A percentile compares a stretch with the other conserved stretches of the same genome.
Evolutionary conservation across 2,329 filamentous ascomycete genomes (phyloP).

Genomic region (Botryotinia calthae): DNA sequence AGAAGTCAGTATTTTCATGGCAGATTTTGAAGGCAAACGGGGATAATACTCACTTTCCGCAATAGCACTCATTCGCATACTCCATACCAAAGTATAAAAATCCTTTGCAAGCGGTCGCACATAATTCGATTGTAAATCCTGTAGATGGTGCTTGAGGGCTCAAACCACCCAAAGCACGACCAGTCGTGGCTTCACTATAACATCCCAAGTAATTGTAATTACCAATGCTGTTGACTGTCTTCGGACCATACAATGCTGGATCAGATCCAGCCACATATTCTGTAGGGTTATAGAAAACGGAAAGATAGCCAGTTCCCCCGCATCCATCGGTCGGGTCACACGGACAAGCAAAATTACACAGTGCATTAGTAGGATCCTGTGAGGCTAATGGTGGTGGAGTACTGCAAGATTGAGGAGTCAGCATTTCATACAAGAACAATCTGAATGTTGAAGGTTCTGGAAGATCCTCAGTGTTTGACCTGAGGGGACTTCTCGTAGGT

Average conservation of each 20-base stretch:
- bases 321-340: slow-evolving; percentile 22
- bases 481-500: neutral
- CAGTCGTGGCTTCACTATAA: slow-evolving; percentile 36
- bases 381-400: slow-evolving; percentile 33
- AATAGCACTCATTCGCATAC: slow-evolving; percentile 40
- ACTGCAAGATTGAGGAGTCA: neutral
- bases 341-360: slow-evolving; percentile 28
- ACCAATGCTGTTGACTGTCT: slow-evolving; percentile 27
- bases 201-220: slow-evolving; percentile 39
- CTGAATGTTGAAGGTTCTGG: fast-evolving
- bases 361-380: slow-evolving; percentile 25
- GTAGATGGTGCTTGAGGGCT: slow-evolving; percentile 20
- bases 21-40: neutral
- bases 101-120: slow-evolving; percentile 25
- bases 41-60: slow-evolving; percentile 31
- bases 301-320: slow-evolving; percentile 27
- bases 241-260: slow-evolving; percentile 30
- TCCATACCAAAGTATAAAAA: slow-evolving; percentile 33
- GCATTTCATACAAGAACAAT: neutral
- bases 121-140: slow-evolving; percentile 32
- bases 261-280: slow-evolving; percentile 28
- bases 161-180: slow-evolving; percentile 28
- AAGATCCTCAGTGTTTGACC: neutral
- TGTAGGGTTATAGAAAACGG: slow-evolving; percentile 30
- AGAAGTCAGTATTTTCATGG: neutral